Conservation (phyloP, 192 early-diverging fungal genomes). For the Pilobolus umbonatus region DNA sequence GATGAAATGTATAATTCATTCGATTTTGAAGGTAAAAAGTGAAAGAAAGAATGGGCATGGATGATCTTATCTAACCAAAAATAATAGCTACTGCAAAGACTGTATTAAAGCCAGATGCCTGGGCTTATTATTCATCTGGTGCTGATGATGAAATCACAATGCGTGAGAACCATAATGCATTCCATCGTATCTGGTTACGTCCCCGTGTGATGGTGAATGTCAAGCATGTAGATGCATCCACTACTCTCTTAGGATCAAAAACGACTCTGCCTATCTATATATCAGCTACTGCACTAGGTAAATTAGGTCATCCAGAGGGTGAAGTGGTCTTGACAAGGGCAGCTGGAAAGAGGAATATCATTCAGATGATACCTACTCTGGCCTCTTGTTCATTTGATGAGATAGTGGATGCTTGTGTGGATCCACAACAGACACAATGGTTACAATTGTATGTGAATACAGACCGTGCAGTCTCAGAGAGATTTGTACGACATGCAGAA, state of each 20-base stretch:
- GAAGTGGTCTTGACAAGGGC: slow-evolving; percentile 60
- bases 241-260: slow-evolving; percentile 56
- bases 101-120: slow-evolving; percentile 59
- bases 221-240: slow-evolving; percentile 54
- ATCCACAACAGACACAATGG: slow-evolving; percentile 46
- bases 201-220: slow-evolving; percentile 76
- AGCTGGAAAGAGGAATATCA: slow-evolving; percentile 45
- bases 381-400: slow-evolving; percentile 70
- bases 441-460: slow-evolving; percentile 85
- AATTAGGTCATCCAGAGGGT: slow-evolving; percentile 71
- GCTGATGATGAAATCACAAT: slow-evolving; percentile 78
- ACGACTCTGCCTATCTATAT: slow-evolving; percentile 67
- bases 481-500: slow-evolving; percentile 69
- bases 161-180: slow-evolving; percentile 77
- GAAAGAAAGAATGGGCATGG: neutral
- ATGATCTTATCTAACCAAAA: neutral
- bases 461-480: slow-evolving; percentile 58
- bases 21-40: slow-evolving; percentile 60
- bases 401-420: slow-evolving; percentile 50
- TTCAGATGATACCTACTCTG: slow-evolving; percentile 76
- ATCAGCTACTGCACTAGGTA: slow-evolving; percentile 68
- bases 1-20: slow-evolving; percentile 59
- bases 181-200: slow-evolving; percentile 62
- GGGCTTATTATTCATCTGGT: slow-evolving; percentile 82
- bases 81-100: slow-evolving; percentile 47